These are phyloP conservation scores for Trametes cinnabarina DNA, from an alignment of 768 basidiomycete species.

Conservation along the genomic window DNA sequence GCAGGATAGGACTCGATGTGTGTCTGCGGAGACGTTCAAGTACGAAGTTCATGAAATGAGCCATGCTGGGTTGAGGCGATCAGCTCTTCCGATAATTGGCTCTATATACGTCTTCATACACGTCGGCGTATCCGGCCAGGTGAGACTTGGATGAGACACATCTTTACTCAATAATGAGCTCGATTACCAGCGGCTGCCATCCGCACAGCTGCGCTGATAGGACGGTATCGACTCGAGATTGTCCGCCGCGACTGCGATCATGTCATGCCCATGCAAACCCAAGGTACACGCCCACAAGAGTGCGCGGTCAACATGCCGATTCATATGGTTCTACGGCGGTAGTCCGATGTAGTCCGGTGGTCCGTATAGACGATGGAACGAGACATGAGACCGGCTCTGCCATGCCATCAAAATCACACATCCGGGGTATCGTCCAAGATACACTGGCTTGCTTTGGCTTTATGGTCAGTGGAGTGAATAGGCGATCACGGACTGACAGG, in stretches of 20 bases:
- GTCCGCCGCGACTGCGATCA: neutral
- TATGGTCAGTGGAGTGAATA: too few species aligned
- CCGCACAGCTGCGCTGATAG: neutral
- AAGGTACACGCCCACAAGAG: neutral
- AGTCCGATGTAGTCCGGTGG: too few species aligned
- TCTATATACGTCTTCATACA: too few species aligned
- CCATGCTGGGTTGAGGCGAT: neutral
- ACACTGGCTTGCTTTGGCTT: too few species aligned
- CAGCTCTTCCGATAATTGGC: neutral
- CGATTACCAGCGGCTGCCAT: too few species aligned
- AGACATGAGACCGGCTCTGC: too few species aligned
- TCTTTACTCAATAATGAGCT: too few species aligned
- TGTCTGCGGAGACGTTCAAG: neutral
- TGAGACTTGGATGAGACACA: too few species aligned
- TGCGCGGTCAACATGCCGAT: neutral
- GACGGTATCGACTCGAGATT: neutral
- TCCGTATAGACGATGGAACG: too few species aligned
- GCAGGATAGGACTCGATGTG: neutral
- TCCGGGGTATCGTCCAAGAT: too few species aligned
- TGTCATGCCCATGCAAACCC: neutral
- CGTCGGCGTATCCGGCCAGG: too few species aligned
- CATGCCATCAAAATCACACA: neutral
- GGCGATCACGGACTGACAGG: too few species aligned
- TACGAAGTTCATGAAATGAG: constrained; percentile 13
- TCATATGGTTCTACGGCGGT: neutral